Base-by-base conservation (phyloP, 2,329 filamentous ascomycete genomes). In the Pestalotiopsis sp. region DNA sequence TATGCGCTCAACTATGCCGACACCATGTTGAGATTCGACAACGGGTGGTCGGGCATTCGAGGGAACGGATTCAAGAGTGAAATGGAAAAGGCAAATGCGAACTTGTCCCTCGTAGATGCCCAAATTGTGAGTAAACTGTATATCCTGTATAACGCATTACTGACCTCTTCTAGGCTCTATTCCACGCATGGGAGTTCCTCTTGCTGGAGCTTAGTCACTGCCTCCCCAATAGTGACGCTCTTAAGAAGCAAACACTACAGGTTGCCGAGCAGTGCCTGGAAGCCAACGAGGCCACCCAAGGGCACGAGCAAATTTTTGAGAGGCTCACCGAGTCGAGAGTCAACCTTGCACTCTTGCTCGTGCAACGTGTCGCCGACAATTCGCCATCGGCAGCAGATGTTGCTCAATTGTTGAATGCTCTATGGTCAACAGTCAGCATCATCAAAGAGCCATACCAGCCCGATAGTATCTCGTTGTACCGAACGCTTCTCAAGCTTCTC, bases 41-140 rank as follows among this genome's bases (percentile, higher is more conserved):
- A 89, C 68, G 90, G 91, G 52, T 99, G 96, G 96, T 83, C 83
- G 66, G 92, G 92, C 58, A 85, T 83, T 72, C 86, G 83, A 73
- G 87, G 89, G 67, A 88, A 91, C 74, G 95, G 95, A 0, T 97
- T 97, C 80, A 87, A 88, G 70, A 87, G 89, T 63, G 96, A 99
- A 78, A 91, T 99, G 81, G 89, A 91, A 75, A 90, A 90, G 70
- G 96, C 95, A 57, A 99, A 99, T 79, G 84, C 92, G 71, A 98
- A 99, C 79, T 80, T 99, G 66, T 97, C 95, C 27, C 85, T 97
- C 41, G 94, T 99, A 41, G 94, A 98, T 78, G 93, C 95, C 27
- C 94, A 99, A 82, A 91, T 96, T 72, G 91, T 93, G 84, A 81
- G 91, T 83, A 57, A 5, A 23, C 4, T 66, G 31, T 4, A 11